Evolutionary conservation across 306 rosid species (phyloP), one percentile per base, ranked within the genome.

Genomic region (Sindora glabra): DNA sequence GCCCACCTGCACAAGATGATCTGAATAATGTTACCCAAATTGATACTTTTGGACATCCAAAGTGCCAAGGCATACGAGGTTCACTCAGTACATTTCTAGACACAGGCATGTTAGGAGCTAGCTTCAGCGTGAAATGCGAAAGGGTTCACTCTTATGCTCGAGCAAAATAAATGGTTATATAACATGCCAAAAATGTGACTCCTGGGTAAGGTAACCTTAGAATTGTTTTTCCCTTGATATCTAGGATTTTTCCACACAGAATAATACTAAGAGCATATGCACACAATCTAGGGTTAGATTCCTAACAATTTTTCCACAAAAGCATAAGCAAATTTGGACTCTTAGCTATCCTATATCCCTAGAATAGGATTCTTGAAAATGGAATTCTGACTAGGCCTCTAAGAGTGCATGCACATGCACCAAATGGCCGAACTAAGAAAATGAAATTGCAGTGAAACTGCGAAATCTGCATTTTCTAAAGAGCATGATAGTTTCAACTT

Each of bases 1-100:
- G 19, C 90, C 90, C 10, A 81, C 76, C 95, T 86, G 68, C 38
- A 49, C 9, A 66, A 70, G 25, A 68, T 41, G 44, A 56, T 40
- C 63, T 14, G 56, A 64, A 68, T 44, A 48, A 24, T 23, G 25
- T 59, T 64, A 69, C 40, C 40, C 42, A 36, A 52, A 27, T 49
- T 47, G 56, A 46, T 44, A 61, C 62, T 48, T 17, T 44, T n/a
- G 27, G 66, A 26, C 36, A 62, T 48, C 60, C 47, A 27, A 54
- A 58, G 59, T 49, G 57, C 30, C 45, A 22, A 33, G 37, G 48
- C 55, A 71, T 48, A 14, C 4, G 8, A 53, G 59, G n/a, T 34
- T 38, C 21, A 19, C 21, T 48, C 24, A 56, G n/a, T 40, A 29
- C 1, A 34, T 33, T 71, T 64, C 26, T 7, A 18, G 11, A 32